Evolutionary conservation across 2,329 filamentous ascomycete genomes (phyloP), one percentile per base, ranked within the genome.

Genomic region (Paracamarosporium sp.): DNA sequence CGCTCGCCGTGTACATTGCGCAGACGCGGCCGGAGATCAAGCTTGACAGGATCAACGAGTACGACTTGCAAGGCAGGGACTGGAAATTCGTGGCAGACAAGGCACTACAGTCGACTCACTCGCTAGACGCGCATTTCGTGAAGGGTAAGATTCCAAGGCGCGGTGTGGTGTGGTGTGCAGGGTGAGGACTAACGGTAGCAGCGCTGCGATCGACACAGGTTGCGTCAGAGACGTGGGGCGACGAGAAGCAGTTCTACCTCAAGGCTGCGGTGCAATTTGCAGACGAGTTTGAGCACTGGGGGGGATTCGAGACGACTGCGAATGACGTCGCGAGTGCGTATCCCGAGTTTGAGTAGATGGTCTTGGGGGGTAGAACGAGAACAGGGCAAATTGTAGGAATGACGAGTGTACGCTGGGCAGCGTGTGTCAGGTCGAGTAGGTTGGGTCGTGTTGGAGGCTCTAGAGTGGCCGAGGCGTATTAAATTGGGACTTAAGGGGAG

Each of bases 61-160:
- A 83, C 40, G 86, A 92, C 43, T 67, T 87, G n/a, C 82, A 85
- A 36, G 85, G 82, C 1, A 87, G 88, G 67, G 83, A 86, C 48
- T 99, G 95, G 95, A 84, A 86, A 5, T 91, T 90, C 76, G 89
- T 94, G 5, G 84, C 88, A 51, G 80, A 90, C 51, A 85, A 87
- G 76, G 92, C 90, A 2, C 71, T 97, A 17, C 86, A 85, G 52
- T 89, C 89, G 9, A 75, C 84, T 50, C 87, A 88, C 78, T 81
- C 86, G 9, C 86, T 84, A 1, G 92, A 98, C 78, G 85, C 91
- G 17, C 91, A 96, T 77, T 97, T 88, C 71, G 88, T 98, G 30
- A 96, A 97, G 79, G 87, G 90, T 88, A 78, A 38, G 60, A 45
- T 11, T 20, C 9, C 44, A 31, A 22, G 17, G 9, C 9, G n/a